Evolutionary conservation across 495 filamentous ascomycete genomes (phyloP), one percentile per base, ranked within the genome.

Genomic region (Xylaria castorea): DNA sequence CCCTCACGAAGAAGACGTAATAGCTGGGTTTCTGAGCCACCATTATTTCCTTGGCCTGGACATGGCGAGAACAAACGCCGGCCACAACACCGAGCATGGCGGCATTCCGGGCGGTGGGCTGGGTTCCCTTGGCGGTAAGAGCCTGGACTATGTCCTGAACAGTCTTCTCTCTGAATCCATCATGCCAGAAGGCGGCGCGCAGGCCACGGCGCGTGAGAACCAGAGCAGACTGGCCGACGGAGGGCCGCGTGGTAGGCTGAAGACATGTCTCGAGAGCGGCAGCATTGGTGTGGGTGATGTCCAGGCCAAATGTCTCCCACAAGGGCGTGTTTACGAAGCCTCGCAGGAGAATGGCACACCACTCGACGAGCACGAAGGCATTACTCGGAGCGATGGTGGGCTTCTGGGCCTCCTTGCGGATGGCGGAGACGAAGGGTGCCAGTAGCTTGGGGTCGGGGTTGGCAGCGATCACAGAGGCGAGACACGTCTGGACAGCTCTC

Each of bases 281-380:
- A 20, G 93, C 92, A 79, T 91, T 83, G 22, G 81, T 85, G 22
- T 85, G 78, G 50, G 93, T 80, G 20, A 93, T 77, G 27, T 92
- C 87, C 60, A 91, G 80, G 20, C 92, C 92, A 75, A 87, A 89
- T 64, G 85, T 84, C n/a, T 92, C 85, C 87, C 92, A 93, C 50
- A 81, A 80, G 38, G 79, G 84, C 70, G 78, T 87, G 70, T 82
- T 84, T 68, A 79, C 86, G 55, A 87, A 80, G 62, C 89, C 84
- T 76, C 92, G 90, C 53, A 96, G 82, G 16, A 97, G 81, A 71
- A 94, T 78, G 61, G 90, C 92, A 78, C 91, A 93, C 96, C 94
- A 99, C 77, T 95, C 92, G 16, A 95, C 84, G 73, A 99, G 84
- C n/a, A 97, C 92, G 75, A 97, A 95, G 1, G 94, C 93, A 77